These are phyloP conservation scores for Cercospora janseana DNA, from an alignment of 2,329 filamentous ascomycete genomes.

Conservation along the genomic window DNA sequence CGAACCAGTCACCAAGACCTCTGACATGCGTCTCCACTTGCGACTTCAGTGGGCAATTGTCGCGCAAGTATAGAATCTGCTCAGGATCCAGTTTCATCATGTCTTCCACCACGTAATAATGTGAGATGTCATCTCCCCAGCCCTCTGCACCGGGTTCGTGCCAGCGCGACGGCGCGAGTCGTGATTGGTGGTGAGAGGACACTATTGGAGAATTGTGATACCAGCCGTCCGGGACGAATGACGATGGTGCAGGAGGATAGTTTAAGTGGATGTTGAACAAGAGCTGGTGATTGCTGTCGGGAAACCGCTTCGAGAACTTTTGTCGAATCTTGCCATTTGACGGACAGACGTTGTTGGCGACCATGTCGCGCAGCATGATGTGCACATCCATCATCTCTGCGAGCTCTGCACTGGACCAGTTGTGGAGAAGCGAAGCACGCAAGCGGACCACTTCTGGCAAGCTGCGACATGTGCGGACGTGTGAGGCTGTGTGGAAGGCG, in stretches of 20 bases:
- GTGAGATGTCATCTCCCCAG: slow-evolving; percentile 63
- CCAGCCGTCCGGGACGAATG: slow-evolving; percentile 36
- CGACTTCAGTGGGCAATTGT: slow-evolving; percentile 55
- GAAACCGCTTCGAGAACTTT: slow-evolving; percentile 58
- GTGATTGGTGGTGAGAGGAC: slow-evolving; percentile 44
- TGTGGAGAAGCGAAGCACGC: slow-evolving; percentile 57
- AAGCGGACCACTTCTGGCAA: slow-evolving; percentile 49
- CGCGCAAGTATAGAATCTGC: slow-evolving; percentile 58
- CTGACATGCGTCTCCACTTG: slow-evolving; percentile 57
- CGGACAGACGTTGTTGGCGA: slow-evolving; percentile 60
- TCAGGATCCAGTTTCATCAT: slow-evolving; percentile 63
- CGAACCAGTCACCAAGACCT: slow-evolving; percentile 59
- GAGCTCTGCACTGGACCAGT: slow-evolving; percentile 56
- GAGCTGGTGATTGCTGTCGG: slow-evolving; percentile 50
- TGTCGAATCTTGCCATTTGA: slow-evolving; percentile 60
- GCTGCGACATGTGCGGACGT: slow-evolving; percentile 52
- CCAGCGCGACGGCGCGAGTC: slow-evolving; percentile 48
- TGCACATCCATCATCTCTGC: slow-evolving; percentile 61
- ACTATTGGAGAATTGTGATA: slow-evolving; percentile 40
- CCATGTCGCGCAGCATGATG: slow-evolving; percentile 54
- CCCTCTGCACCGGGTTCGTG: slow-evolving; percentile 58
- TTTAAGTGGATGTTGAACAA: slow-evolving; percentile 49
- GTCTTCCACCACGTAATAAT: slow-evolving; percentile 64
- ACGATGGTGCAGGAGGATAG: slow-evolving; percentile 36
- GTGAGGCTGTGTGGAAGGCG: slow-evolving; percentile 56